Evolutionary conservation across 768 basidiomycete genomes (phyloP), one percentile per base, ranked within the genome.

Genomic region (Psilocybe cubensis): DNA sequence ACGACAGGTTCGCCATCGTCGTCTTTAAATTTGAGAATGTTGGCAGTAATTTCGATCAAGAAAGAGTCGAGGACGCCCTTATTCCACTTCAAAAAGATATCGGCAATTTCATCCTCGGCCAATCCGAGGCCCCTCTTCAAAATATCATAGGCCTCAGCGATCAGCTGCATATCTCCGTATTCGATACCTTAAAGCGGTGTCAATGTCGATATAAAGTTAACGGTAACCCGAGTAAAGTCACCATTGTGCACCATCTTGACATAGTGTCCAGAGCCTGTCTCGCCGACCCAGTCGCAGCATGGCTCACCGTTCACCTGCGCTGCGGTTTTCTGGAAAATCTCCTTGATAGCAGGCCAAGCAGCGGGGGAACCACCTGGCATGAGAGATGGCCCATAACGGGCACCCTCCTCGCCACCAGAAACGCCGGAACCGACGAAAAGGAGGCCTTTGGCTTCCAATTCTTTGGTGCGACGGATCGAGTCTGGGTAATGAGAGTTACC

Each of bases 191-290:
- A 40, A 29, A 49, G 56, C 46, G 35, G 46, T 53, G n/a, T 21
- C 48, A 33, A 49, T 56, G 44, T 55, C 38, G 35, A 12, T 38
- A 38, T 14, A 11, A 51, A 20, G 44, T 23, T 42, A 44, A 57
- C 35, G 23, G 28, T 5, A 49, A 35, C 40, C 66, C 57, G 57
- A 52, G 63, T 58, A 49, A 53, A 71, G 70, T 68, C 73, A 89
- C 93, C 93, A 57, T 94, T 94, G 81, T 99, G 96, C 60, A 99
- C 96, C 96, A 99, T 98, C 83, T 99, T 99, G 76, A 99, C 96
- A 75, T 98, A 99, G 82, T 98, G 96, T 27, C 94, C 96, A 46
- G 92, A 81, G 58, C 95, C 97, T 60, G 88, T 89, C 76, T 96
- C 92, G 44, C 97, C 97, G 66, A 99, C 96, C 97, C 97, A 99